Evolutionary conservation across 1,284 basidiomycete species (phyloP).

Genomic region (Kalmanozyma brasiliensis): DNA sequence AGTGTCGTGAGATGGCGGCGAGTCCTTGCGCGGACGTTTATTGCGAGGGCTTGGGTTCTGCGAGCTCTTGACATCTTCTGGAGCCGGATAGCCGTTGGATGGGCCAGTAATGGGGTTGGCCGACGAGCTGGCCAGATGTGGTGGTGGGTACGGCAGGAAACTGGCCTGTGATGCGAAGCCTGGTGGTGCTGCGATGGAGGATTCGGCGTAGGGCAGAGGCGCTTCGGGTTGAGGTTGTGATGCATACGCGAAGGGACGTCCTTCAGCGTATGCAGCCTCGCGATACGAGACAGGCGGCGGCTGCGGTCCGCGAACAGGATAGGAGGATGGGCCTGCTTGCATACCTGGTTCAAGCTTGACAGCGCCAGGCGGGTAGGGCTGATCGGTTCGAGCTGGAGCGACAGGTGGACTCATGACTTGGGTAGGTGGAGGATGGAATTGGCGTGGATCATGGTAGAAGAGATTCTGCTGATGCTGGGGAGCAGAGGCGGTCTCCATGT

Average conservation of each 20-base stretch:
- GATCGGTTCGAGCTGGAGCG: conserved; percentile 12
- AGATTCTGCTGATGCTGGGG: conserved; percentile 26
- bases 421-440: conserved; percentile 12
- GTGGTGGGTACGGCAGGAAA: conserved; percentile 19
- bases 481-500: conserved; percentile 31
- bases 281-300: conserved; percentile 23
- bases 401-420: conserved; percentile 17
- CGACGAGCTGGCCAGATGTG: conserved; percentile 12
- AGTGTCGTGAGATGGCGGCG: conserved; percentile 19
- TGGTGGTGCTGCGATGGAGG: conserved; percentile 5
- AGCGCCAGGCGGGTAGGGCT: conserved; percentile 5
- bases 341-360: conserved; percentile 20
- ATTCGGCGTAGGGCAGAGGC: conserved; percentile 12
- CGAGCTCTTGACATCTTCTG: conserved; percentile 1
- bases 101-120: conserved; percentile 4
- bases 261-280: conserved; percentile 13
- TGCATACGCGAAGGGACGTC: conserved; percentile 16
- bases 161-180: conserved; percentile 10
- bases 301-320: conserved; percentile 11
- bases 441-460: conserved; percentile 40
- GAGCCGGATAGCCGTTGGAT: conserved; percentile 16
- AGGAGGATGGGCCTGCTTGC: conserved; percentile 18
- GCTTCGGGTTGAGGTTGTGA: conserved; percentile 18
- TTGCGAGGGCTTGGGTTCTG: conserved; percentile 13
- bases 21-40: conserved; percentile 28